Conservation (phyloP, 768 basidiomycete genomes). For the Calvatia gigantea region DNA sequence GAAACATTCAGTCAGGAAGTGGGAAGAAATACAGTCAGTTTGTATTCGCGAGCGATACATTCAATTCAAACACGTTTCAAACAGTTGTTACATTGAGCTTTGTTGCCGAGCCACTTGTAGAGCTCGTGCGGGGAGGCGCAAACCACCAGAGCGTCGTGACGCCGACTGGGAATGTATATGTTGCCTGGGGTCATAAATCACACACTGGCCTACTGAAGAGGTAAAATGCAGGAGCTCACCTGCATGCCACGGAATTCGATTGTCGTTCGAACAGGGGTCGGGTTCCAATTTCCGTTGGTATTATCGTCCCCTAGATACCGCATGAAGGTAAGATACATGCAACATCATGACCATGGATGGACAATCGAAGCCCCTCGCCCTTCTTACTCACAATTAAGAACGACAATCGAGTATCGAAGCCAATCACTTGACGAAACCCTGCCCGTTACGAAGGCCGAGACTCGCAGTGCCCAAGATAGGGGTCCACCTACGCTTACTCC, state of each 20-base stretch:
- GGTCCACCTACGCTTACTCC: constrained; percentile 58
- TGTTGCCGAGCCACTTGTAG: not conserved
- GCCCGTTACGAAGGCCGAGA: constrained; percentile 61
- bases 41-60: too few species aligned
- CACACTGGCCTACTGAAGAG: not conserved
- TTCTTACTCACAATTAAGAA: constrained; percentile 58
- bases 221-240: constrained; percentile 27
- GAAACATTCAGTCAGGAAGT: not conserved
- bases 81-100: not conserved
- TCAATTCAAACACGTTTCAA: not conserved
- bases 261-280: constrained; percentile 50
- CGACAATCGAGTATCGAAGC: constrained; percentile 67
- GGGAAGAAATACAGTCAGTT: too few species aligned
- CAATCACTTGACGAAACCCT: constrained; percentile 52
- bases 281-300: constrained; percentile 48
- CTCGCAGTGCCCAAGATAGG: constrained; percentile 56
- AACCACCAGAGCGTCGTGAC: constrained; percentile 58
- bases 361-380: not conserved
- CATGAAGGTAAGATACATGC: not conserved
- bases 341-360: not conserved
- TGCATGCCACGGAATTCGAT: constrained; percentile 66
- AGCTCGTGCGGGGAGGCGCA: constrained; percentile 19
- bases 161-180: constrained; percentile 76
- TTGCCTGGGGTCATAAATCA: constrained; percentile 35
- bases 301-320: constrained; percentile 42